These are phyloP conservation scores for Suillus bovinus DNA, from an alignment of 768 basidiomycete genomes.

Conservation along the genomic window DNA sequence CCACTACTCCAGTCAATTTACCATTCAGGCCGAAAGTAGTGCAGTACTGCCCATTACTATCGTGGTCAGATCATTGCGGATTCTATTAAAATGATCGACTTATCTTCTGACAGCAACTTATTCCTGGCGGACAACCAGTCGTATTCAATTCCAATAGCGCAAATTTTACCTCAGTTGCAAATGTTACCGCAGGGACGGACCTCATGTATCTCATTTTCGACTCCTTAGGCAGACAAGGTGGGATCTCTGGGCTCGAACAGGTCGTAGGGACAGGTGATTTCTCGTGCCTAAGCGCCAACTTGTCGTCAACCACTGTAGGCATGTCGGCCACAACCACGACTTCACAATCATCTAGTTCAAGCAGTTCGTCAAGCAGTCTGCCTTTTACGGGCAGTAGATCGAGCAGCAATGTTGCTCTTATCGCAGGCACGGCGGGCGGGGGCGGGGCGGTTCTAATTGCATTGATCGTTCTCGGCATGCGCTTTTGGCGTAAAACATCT, in stretches of 20 bases:
- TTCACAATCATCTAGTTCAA: no score
- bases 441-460: conserved; percentile 51
- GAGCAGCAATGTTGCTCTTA: conserved; percentile 42
- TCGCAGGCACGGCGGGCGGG: conserved; percentile 51
- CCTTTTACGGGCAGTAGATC: conserved; percentile 13
- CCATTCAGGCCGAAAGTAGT: conserved; percentile 41
- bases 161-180: conserved; percentile 53
- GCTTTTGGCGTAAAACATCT: conserved; percentile 40
- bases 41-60: conserved; percentile 59
- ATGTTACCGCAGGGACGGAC: conserved; percentile 58
- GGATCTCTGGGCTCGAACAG: conserved; percentile 49
- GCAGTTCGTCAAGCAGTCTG: conserved; percentile 11
- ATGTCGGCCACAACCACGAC: neutral
- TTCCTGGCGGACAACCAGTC: conserved; percentile 61
- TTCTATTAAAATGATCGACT: neutral
- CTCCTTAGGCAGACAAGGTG: conserved; percentile 50
- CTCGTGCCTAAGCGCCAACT: conserved; percentile 52
- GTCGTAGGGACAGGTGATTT: conserved; percentile 50
- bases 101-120: conserved; percentile 45
- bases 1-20: conserved; percentile 41
- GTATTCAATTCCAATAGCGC: conserved; percentile 38
- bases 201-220: conserved; percentile 60
- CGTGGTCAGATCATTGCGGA: conserved; percentile 35
- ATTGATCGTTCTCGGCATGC: conserved; percentile 50
- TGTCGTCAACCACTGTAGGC: conserved; percentile 50